phyloP scores from a whole-genome alignment of 768 basidiomycete species.

The Galerina marginata region DNA sequence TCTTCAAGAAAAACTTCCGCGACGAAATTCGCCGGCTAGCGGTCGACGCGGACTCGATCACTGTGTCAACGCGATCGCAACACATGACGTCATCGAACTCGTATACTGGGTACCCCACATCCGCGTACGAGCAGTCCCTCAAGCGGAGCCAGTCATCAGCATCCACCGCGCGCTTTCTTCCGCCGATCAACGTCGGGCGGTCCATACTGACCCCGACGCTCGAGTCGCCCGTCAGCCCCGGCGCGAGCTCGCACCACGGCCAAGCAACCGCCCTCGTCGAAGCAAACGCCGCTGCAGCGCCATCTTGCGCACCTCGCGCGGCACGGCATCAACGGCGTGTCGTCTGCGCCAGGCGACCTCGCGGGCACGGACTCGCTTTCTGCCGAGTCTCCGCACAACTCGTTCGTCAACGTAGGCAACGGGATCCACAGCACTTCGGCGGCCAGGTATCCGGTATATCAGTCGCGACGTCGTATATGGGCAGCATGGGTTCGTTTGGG shows the following conservation, averaged over 20 bases:
- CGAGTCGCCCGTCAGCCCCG: constrained; percentile 35
- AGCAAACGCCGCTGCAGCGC: constrained; percentile 78
- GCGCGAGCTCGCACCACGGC: constrained; percentile 29
- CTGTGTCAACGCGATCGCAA: constrained; percentile 43
- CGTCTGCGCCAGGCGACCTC: constrained; percentile 75
- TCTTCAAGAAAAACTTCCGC: constrained; percentile 84
- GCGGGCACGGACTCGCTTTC: constrained; percentile 64
- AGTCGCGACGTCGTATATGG: constrained; percentile 65
- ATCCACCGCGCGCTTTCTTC: constrained; percentile 52
- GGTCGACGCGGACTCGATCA: constrained; percentile 60
- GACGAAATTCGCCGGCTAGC: constrained; percentile 81
- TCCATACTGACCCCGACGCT: constrained; percentile 53
- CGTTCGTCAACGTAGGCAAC: constrained; percentile 75
- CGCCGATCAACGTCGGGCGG: constrained; percentile 58
- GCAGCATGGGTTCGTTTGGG: constrained; percentile 60
- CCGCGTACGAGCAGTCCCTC: constrained; percentile 55
- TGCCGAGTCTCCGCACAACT: constrained; percentile 72
- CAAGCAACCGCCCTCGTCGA: constrained; percentile 36
- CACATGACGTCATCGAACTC: constrained; percentile 34
- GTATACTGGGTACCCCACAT: constrained; percentile 44
- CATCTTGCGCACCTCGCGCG: constrained; percentile 82
- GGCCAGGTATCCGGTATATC: constrained; percentile 61
- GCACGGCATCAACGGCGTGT: constrained; percentile 83
- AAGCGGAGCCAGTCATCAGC: constrained; percentile 52
- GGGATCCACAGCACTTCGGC: constrained; percentile 42